These are phyloP conservation scores for Toxoplasma gondii DNA, from an alignment of 169 alveolate species.

Conservation along the genomic window DNA sequence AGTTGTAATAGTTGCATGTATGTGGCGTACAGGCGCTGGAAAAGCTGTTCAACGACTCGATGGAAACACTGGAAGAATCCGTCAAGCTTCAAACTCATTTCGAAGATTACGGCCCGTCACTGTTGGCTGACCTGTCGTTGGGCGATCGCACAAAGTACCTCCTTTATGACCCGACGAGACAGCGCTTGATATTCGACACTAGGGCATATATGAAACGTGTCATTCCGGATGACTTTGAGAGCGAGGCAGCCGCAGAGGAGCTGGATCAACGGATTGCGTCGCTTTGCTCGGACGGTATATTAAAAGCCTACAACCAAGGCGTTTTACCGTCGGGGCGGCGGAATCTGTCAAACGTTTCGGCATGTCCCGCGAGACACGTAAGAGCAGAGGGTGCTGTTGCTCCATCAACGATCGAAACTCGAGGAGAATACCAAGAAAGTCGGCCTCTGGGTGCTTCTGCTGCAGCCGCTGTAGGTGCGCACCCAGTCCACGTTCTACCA, in stretches of 20 bases:
- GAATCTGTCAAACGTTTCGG: background rate
- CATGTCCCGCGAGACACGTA: background rate
- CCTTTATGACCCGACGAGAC: background rate
- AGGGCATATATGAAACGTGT: background rate
- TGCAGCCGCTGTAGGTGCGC: too few species aligned
- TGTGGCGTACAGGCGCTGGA: background rate
- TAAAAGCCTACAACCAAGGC: background rate
- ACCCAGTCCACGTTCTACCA: too few species aligned
- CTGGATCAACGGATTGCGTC: background rate
- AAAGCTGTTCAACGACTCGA: background rate
- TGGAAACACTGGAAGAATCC: background rate
- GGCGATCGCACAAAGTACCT: background rate
- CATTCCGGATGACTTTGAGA: background rate
- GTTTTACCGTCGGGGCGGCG: background rate
- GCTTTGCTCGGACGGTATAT: background rate
- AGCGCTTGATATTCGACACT: background rate
- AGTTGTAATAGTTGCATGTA: background rate
- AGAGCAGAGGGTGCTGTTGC: too few species aligned
- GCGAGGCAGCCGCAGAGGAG: conserved; percentile 17
- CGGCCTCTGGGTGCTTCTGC: too few species aligned
- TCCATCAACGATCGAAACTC: too few species aligned
- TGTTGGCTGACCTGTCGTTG: background rate
- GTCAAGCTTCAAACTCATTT: background rate
- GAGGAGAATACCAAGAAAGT: too few species aligned
- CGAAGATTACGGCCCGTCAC: background rate